Evolutionary conservation across 1,139 yeast genomes (phyloP).

Genomic region (Lodderomyces pseudojiufengensis): DNA sequence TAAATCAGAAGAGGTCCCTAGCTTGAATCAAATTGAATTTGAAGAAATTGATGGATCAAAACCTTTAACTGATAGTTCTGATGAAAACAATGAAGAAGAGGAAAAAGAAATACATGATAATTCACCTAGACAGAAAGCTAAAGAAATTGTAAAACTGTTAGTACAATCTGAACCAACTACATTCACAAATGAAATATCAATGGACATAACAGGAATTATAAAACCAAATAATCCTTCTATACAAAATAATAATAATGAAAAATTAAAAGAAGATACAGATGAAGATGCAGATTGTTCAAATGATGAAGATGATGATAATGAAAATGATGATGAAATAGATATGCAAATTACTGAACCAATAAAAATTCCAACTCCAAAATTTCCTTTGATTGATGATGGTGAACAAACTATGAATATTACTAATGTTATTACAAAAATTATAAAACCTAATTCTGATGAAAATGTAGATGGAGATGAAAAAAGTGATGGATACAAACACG

Average conservation of each 20-base stretch:
- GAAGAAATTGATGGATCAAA: constrained; percentile 3
- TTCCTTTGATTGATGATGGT: constrained; percentile 4
- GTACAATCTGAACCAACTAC: no score
- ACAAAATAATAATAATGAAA: no score
- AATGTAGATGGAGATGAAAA: constrained; percentile 1
- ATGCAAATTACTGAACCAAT: constrained; percentile 17
- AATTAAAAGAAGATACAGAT: not conserved
- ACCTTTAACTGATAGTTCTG: constrained; percentile 6
- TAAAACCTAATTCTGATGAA: constrained; percentile 2
- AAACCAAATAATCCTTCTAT: not conserved
- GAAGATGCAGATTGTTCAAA: constrained; percentile 2
- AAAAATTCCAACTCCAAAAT: not conserved
- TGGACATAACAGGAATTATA: not conserved
- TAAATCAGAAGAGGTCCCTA: not conserved
- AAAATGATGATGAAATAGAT: constrained; percentile 7
- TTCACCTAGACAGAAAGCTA: no score
- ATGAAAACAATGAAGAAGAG: not conserved
- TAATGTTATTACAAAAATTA: constrained; percentile 1
- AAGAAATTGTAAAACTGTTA: not conserved
- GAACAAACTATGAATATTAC: constrained; percentile 18
- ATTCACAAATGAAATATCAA: not conserved
- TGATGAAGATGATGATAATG: constrained; percentile 1
- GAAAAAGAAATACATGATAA: not conserved
- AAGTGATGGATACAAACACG: not conserved
- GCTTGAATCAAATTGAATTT: constrained; percentile 1